Conservation (phyloP, 1,139 yeast species). For the Nakaseomyces glabratus region DNA sequence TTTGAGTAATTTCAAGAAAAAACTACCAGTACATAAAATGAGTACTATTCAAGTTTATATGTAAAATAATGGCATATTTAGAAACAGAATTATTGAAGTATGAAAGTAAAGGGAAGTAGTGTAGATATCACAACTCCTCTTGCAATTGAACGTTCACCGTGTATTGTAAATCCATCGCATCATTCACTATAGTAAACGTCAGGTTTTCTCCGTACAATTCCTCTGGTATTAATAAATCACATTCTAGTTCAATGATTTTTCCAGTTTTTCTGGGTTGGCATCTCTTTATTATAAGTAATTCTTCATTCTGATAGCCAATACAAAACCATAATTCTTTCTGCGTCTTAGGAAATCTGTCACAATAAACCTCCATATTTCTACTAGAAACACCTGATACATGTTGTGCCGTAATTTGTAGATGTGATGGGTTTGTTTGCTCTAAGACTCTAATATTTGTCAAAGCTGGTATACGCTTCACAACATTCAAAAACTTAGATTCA, state of each 20-base stretch:
- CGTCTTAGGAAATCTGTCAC: conserved; percentile 79
- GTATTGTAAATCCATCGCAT: conserved; percentile 52
- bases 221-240: conserved; percentile 44
- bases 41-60: too few relatives aligned
- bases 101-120: background rate
- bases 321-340: conserved; percentile 95
- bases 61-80: too few relatives aligned
- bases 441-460: conserved; percentile 24
- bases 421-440: conserved; percentile 32
- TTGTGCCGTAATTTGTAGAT: conserved; percentile 39
- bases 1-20: conserved; percentile 38
- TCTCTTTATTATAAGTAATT: conserved; percentile 53
- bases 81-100: too few relatives aligned
- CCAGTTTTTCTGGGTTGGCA: conserved; percentile 48
- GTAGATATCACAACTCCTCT: background rate
- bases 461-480: conserved; percentile 42
- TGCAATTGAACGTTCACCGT: conserved; percentile 14
- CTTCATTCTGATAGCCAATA: conserved; percentile 46
- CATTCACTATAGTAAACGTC: conserved; percentile 48
- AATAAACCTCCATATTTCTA: conserved; percentile 54
- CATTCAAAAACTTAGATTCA: conserved; percentile 35
- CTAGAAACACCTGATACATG: conserved; percentile 50
- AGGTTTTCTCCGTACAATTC: conserved; percentile 40
- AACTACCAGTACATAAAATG: too few relatives aligned
- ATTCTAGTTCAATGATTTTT: conserved; percentile 37